Evolutionary conservation across 768 basidiomycete genomes (phyloP).

Genomic region (Mrakia hoshinonis): DNA sequence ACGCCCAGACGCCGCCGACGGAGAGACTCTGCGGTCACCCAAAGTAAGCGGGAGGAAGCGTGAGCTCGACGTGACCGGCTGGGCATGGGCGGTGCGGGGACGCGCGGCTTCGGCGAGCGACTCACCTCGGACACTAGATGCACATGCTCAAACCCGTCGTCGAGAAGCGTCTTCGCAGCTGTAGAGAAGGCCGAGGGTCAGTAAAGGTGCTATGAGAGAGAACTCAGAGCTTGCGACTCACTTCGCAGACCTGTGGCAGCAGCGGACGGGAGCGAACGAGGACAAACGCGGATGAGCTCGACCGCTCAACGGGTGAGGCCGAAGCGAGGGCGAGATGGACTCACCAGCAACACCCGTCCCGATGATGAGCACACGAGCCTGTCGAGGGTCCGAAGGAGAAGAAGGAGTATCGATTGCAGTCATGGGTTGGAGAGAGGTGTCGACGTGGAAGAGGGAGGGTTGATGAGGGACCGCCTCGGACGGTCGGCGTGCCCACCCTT

Average conservation of each 20-base stretch:
- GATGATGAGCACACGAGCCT: background rate
- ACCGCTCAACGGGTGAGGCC: background rate
- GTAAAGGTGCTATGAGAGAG: background rate
- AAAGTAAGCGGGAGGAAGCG: background rate
- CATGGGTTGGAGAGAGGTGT: too few species aligned
- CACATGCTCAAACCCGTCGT: background rate
- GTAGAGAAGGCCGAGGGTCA: background rate
- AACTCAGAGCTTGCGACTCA: background rate
- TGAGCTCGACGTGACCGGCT: background rate
- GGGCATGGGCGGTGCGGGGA: background rate
- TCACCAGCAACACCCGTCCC: background rate
- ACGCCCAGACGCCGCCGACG: background rate
- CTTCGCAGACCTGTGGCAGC: conserved; percentile 7
- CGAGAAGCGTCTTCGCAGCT: background rate
- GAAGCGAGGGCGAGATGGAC: background rate
- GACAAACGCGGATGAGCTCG: background rate
- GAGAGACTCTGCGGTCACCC: background rate
- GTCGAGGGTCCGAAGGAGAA: too few species aligned
- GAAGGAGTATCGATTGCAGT: too few species aligned
- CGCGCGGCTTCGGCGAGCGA: background rate
- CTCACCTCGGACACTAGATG: background rate
- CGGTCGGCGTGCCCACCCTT: too few species aligned
- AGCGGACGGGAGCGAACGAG: background rate
- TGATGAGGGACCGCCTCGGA: too few species aligned
- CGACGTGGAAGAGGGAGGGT: too few species aligned